A percentile compares a stretch with the other conserved stretches of the same genome.
Conservation (phyloP, 345 rosid genomes). For the Eucalyptus regnans region DNA sequence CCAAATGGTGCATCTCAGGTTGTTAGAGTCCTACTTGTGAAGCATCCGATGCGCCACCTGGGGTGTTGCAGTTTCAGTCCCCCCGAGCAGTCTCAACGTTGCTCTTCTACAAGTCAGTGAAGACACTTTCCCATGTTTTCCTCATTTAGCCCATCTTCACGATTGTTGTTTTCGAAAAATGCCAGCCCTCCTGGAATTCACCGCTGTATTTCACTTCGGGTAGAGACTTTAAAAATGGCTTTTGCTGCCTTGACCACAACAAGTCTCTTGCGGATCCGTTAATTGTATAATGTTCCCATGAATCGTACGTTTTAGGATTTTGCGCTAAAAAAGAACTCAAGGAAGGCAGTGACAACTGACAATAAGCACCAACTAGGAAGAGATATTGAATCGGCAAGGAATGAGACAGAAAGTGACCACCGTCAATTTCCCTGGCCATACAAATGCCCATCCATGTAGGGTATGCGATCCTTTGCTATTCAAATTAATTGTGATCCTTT, state of each 20-base stretch:
- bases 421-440: neutral
- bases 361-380: neutral
- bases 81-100: neutral
- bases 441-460: no score
- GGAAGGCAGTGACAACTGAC: neutral
- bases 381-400: neutral
- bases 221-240: neutral
- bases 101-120: neutral
- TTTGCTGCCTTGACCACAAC: neutral
- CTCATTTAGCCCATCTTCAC: neutral
- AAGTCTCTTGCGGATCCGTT: neutral
- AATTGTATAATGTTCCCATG: neutral
- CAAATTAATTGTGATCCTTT: no score
- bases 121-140: neutral
- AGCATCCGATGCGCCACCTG: neutral
- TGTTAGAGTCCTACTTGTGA: neutral
- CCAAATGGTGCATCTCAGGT: neutral
- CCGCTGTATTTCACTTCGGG: neutral
- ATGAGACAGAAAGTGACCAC: neutral
- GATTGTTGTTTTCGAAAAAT: neutral
- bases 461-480: no score
- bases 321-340: neutral
- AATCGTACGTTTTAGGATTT: neutral
- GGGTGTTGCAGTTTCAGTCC: neutral
- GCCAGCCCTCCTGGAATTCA: neutral